These are phyloP conservation scores for Aspergillus versicolor DNA, from an alignment of 2,329 filamentous ascomycete species.

Conservation along the genomic window DNA sequence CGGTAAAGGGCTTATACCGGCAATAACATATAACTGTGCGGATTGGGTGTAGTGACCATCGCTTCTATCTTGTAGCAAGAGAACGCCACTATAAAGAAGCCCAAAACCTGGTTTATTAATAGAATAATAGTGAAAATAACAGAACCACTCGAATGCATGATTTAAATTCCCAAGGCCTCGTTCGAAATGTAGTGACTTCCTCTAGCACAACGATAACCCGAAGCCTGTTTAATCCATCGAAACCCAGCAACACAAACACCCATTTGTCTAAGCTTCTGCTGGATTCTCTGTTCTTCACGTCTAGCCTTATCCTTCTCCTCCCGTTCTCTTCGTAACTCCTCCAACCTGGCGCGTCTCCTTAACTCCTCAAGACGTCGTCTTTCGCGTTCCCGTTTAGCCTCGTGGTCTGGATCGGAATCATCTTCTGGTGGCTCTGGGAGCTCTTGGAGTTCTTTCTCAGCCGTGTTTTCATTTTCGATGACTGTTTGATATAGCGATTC, in stretches of 20 bases:
- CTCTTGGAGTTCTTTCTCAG: constrained; percentile 26
- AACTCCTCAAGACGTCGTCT: constrained; percentile 14
- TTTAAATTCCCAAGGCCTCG: constrained; percentile 11
- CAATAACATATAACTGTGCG: no score
- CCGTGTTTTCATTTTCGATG: neutral
- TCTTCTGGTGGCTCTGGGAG: constrained; percentile 17
- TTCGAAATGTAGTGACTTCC: constrained; percentile 58
- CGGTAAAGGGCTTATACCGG: no score
- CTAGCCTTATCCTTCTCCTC: constrained; percentile 39
- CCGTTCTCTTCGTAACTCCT: constrained; percentile 32
- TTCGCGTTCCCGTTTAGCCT: constrained; percentile 2
- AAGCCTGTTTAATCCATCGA: constrained; percentile 59
- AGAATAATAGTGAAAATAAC: neutral
- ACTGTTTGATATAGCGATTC: no score
- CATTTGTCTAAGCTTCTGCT: constrained; percentile 52
- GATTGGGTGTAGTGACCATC: no score
- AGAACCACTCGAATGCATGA: neutral
- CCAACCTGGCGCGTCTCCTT: constrained; percentile 30
- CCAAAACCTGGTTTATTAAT: no score
- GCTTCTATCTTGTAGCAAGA: no score
- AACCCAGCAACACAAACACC: constrained; percentile 60
- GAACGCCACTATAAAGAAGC: no score
- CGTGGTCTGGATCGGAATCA: neutral
- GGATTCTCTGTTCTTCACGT: constrained; percentile 41
- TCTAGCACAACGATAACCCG: constrained; percentile 63